A percentile compares a stretch with the other conserved stretches of the same genome.
phyloP scores from a whole-genome alignment of 1,139 yeast species.

The Debaryomyces fabryi region DNA sequence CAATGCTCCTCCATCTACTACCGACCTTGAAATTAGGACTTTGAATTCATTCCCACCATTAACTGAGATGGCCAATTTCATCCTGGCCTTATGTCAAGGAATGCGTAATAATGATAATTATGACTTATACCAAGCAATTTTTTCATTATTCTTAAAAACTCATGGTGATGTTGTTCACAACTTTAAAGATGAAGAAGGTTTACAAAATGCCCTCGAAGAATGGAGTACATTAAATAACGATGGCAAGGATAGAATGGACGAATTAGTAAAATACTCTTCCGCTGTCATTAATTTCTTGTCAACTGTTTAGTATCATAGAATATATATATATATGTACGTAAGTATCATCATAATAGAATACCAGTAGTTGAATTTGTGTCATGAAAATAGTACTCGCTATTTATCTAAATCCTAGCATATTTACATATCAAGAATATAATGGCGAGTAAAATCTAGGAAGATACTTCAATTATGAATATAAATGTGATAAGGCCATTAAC shows the following conservation, averaged over 20 bases:
- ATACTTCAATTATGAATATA: conserved; percentile 24
- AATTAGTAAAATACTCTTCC: conserved; percentile 76
- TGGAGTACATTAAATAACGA: conserved; percentile 52
- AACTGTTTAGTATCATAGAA: conserved; percentile 26
- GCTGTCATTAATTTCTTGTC: conserved; percentile 73
- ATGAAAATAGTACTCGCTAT: not conserved
- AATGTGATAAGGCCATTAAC: conserved; percentile 37
- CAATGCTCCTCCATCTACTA: conserved; percentile 71
- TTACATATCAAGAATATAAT: not conserved
- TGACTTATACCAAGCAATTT: conserved; percentile 77
- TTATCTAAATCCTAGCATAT: not conserved
- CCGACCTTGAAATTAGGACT: conserved; percentile 87
- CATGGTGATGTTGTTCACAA: conserved; percentile 83
- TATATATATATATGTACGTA: conserved; percentile 11
- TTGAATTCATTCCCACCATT: conserved; percentile 65
- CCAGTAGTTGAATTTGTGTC: conserved; percentile 7
- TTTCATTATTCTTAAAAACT: conserved; percentile 68
- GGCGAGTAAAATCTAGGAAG: not conserved
- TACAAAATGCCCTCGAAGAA: conserved; percentile 46
- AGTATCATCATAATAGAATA: conserved; percentile 1
- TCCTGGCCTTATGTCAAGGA: conserved; percentile 66
- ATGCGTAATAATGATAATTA: conserved; percentile 58
- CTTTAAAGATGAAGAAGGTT: conserved; percentile 36
- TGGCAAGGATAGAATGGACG: conserved; percentile 59
- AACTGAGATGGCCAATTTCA: conserved; percentile 64